Conservation (phyloP, 2,329 filamentous ascomycete genomes). For the Arthroderma uncinatum region DNA sequence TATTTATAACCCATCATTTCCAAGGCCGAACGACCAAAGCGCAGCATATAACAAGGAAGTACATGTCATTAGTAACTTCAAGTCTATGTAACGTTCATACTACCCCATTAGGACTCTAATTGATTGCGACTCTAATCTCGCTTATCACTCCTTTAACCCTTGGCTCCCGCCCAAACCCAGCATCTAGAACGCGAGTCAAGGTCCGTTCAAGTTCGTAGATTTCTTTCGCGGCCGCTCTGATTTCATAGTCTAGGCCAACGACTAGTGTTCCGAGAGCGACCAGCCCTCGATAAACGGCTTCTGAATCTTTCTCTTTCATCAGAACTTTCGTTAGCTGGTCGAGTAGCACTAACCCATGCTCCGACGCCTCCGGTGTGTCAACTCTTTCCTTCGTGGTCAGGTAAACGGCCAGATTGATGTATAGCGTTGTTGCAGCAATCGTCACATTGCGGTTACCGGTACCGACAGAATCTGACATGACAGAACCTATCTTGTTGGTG, state of each 20-base stretch:
- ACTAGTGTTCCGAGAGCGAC: conserved; percentile 74
- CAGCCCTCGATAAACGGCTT: conserved; percentile 71
- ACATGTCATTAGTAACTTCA: not conserved
- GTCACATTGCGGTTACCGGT: conserved; percentile 64
- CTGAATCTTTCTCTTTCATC: conserved; percentile 58
- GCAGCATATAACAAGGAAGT: not conserved
- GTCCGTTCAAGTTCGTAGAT: conserved; percentile 43
- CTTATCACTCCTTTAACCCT: conserved; percentile 48
- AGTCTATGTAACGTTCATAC: conserved; percentile 1
- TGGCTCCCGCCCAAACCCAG: conserved; percentile 45
- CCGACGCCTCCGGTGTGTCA: conserved; percentile 32
- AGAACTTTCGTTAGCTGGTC: conserved; percentile 54
- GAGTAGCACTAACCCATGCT: conserved; percentile 45
- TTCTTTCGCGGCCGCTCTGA: conserved; percentile 48
- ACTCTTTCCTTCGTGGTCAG: conserved; percentile 41
- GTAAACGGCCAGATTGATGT: conserved; percentile 75
- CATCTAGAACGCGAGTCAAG: conserved; percentile 39
- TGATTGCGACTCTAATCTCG: conserved; percentile 44
- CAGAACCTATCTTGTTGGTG: conserved; percentile 49
- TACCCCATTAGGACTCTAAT: not conserved
- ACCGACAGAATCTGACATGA: conserved; percentile 43
- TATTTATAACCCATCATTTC: not conserved
- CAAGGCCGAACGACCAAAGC: not conserved
- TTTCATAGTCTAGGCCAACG: conserved; percentile 46
- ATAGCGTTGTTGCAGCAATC: conserved; percentile 68